Evolutionary conservation across 1,284 basidiomycete genomes (phyloP), one percentile per base, ranked within the genome.

Genomic region (Cystobasidium sp.): DNA sequence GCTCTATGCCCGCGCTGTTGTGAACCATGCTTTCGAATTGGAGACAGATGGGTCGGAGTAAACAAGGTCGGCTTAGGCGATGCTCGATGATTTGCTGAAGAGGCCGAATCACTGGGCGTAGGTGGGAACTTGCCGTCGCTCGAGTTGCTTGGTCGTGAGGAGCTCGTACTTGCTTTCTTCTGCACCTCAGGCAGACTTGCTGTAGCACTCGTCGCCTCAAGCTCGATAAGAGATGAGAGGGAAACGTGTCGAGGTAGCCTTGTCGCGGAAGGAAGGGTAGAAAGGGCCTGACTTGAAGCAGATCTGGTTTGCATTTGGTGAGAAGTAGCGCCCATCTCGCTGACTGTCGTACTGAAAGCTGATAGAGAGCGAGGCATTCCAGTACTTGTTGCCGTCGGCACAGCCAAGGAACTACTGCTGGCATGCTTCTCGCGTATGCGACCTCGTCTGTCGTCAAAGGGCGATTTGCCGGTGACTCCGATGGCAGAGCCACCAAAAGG

Each of bases 291-390:
- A 37, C 47, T 49, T 22, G 70, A 73, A 22, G 70, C 49, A 31
- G 70, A 73, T 1, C 70, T 62, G 39, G 64, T 20, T 14, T 65
- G 70, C 37, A 46, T 12, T 6, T 24, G 24, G 6, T 31, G n/a
- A 7, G 39, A 52, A 24, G 39, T 66, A 16, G 51, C 14, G 6
- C 31, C 52, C 16, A 16, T 56, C 16, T 55, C 56, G 49, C 39
- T 73, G 31, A 24, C 53, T 16, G 62, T n/a, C n/a, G 53, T 39
- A 39, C 22, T 73, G 62, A 73, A 66, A 8, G 47, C 41, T 10
- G 70, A 73, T 16, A 73, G 14, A 9, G 70, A 73, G 16, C 70
- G 49, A 20, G 62, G 43, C 62, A 73, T 66, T 9, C n/a, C 18
- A 39, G 24, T 39, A 39, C 69, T 71, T 7, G 14, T 52, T 14